phyloP scores from a whole-genome alignment of 345 rosid species.

The Melaleuca alternifolia region DNA sequence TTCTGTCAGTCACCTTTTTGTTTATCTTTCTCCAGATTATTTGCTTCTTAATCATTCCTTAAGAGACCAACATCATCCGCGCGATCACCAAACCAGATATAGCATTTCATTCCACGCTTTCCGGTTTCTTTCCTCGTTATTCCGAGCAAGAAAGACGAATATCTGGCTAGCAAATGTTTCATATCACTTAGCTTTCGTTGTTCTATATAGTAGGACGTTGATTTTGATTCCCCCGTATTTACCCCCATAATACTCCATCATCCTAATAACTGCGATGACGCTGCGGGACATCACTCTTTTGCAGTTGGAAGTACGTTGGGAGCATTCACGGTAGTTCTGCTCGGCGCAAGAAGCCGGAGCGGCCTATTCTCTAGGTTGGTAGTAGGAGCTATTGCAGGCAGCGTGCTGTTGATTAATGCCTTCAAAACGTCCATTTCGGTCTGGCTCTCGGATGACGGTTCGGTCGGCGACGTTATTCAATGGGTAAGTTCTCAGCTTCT shows the following conservation, averaged over 20 bases:
- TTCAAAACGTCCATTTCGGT: neutral
- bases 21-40: neutral
- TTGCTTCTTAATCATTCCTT: neutral
- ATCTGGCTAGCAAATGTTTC: neutral
- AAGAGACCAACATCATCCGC: too few relatives aligned
- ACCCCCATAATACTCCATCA: neutral
- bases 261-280: neutral
- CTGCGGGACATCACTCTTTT: neutral
- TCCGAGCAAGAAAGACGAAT: neutral
- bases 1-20: neutral
- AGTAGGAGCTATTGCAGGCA: slow-evolving; percentile 19
- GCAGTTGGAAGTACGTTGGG: slow-evolving; percentile 21
- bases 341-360: slow-evolving; percentile 12
- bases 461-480: neutral
- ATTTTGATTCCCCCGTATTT: too few relatives aligned
- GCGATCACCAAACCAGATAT: too few relatives aligned
- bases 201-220: too few relatives aligned
- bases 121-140: neutral
- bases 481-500: slow-evolving; percentile 2
- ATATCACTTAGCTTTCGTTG: neutral
- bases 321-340: slow-evolving; percentile 9
- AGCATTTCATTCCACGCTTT: neutral
- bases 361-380: slow-evolving; percentile 13
- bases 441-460: slow-evolving; percentile 2
- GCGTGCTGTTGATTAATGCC: slow-evolving; percentile 2